Evolutionary conservation across 2,329 filamentous ascomycete genomes (phyloP).

Genomic region (Exophiala mesophila): DNA sequence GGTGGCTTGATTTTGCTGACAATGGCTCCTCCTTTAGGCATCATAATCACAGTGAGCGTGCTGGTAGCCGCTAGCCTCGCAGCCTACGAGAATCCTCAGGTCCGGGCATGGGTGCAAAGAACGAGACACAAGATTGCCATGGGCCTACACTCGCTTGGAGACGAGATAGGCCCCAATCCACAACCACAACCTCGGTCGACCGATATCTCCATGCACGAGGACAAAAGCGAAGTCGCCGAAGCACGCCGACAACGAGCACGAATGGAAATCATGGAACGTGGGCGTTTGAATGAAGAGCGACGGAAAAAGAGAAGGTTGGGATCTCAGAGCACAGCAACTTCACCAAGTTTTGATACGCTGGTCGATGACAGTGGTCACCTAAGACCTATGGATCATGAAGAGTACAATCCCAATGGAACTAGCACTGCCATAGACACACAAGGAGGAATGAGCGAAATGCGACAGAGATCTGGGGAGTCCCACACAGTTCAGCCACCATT

Average conservation of each 20-base stretch:
- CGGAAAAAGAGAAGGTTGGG: constrained; percentile 27
- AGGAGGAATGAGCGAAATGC: not conserved
- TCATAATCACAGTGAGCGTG: constrained; percentile 58
- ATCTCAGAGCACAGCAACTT: constrained; percentile 15
- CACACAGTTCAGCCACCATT: too few relatives aligned
- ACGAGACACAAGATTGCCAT: constrained; percentile 58
- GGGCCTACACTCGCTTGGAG: constrained; percentile 54
- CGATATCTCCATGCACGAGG: constrained; percentile 47
- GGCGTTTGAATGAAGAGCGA: constrained; percentile 37
- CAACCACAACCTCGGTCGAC: constrained; percentile 28
- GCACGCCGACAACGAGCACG: constrained; percentile 41
- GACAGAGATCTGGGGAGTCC: constrained; percentile 3
- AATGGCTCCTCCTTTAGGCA: constrained; percentile 40
- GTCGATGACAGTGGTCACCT: constrained; percentile 41
- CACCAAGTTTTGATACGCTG: constrained; percentile 40
- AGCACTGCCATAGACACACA: constrained; percentile 5
- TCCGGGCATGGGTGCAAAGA: constrained; percentile 58
- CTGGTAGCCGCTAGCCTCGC: constrained; percentile 59
- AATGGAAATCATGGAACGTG: constrained; percentile 43
- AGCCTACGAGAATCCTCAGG: constrained; percentile 59
- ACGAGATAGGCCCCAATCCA: constrained; percentile 52
- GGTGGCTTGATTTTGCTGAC: constrained; percentile 19
- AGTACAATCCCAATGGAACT: not conserved
- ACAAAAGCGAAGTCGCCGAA: constrained; percentile 39
- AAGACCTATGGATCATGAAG: constrained; percentile 4